Evolutionary conservation across 495 filamentous ascomycete species (phyloP).

Genomic region (Tuber calosporum): DNA sequence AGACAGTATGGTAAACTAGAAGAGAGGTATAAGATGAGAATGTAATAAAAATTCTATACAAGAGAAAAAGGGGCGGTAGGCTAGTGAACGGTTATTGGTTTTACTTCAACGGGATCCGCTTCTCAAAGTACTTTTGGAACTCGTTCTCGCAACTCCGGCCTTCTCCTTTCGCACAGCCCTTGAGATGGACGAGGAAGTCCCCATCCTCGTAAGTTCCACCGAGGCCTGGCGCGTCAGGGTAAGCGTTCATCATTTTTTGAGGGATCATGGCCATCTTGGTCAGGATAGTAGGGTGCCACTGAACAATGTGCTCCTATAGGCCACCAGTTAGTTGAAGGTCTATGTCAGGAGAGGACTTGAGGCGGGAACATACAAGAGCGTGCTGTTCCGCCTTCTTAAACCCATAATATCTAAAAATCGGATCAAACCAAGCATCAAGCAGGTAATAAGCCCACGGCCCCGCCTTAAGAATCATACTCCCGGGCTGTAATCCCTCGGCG

Average conservation of each 20-base stretch:
- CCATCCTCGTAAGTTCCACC: conserved; percentile 63
- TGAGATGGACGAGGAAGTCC: conserved; percentile 73
- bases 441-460: conserved; percentile 91
- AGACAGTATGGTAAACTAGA: neutral
- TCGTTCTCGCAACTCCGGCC: conserved; percentile 62
- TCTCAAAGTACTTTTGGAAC: conserved; percentile 51
- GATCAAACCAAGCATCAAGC: conserved; percentile 93
- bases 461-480: conserved; percentile 70
- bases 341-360: neutral
- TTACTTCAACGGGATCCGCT: conserved; percentile 42
- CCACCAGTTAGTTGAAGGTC: conserved; percentile 11
- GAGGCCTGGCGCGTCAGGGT: conserved; percentile 44
- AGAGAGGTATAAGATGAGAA: neutral
- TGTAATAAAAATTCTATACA: neutral
- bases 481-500: conserved; percentile 63
- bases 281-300: conserved; percentile 98
- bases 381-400: conserved; percentile 92
- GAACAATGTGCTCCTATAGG: conserved; percentile 72
- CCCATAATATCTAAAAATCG: conserved; percentile 83
- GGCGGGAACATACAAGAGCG: conserved; percentile 62
- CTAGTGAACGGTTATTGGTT: neutral
- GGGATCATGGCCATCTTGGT: conserved; percentile 78
- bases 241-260: conserved; percentile 73
- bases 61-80: neutral
- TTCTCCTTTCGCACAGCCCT: conserved; percentile 56